Conservation (phyloP, 345 rosid species). For the Rhizophora mangle region DNA sequence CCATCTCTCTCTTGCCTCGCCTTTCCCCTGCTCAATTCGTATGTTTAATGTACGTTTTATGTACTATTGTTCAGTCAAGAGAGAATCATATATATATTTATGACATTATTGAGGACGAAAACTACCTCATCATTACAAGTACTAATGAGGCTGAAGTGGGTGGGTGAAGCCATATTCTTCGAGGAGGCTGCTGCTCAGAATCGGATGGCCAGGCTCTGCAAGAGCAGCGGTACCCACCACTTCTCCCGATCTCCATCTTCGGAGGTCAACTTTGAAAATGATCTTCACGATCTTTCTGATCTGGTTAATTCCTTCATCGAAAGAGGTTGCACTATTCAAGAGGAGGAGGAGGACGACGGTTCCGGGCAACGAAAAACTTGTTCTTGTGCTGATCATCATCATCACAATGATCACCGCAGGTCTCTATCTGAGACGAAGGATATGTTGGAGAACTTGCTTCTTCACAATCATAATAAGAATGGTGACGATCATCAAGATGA, state of each 20-base stretch:
- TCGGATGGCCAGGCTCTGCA: conserved; percentile 25
- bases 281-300: conserved; percentile 50
- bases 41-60: too few species aligned
- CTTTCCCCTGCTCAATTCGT: too few species aligned
- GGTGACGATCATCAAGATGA: neutral
- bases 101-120: too few species aligned
- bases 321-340: conserved; percentile 25
- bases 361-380: too few species aligned
- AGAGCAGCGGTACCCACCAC: conserved; percentile 75
- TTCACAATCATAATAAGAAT: neutral
- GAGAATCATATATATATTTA: too few species aligned
- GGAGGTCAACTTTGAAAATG: conserved; percentile 19
- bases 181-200: conserved; percentile 15
- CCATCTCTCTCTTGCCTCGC: too few species aligned
- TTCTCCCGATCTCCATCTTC: conserved; percentile 13
- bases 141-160: conserved; percentile 5
- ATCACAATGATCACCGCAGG: neutral
- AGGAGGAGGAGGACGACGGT: too few species aligned
- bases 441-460: conserved; percentile 32
- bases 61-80: too few species aligned
- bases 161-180: conserved; percentile 6
- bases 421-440: conserved; percentile 41
- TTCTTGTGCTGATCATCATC: too few species aligned
- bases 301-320: conserved; percentile 77
- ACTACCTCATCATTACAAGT: too few species aligned